Conservation (phyloP, 2,329 filamentous ascomycete genomes). For the Trichophyton rubrum region DNA sequence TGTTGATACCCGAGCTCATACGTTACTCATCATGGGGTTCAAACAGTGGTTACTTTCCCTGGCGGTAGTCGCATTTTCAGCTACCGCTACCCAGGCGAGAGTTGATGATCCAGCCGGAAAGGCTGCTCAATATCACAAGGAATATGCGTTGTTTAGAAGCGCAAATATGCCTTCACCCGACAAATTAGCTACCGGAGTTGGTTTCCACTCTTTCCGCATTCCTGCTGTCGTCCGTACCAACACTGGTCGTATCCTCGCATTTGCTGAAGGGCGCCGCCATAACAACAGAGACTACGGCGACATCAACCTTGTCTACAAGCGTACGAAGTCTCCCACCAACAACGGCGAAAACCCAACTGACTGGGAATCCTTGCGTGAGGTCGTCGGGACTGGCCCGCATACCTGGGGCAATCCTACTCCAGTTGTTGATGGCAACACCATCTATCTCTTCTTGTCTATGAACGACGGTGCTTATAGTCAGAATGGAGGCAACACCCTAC, state of each 20-base stretch:
- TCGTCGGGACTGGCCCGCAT: slow-evolving; percentile 16
- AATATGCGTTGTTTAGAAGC: slow-evolving; percentile 19
- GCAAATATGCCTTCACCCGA: slow-evolving; percentile 19
- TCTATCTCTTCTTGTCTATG: slow-evolving; percentile 23
- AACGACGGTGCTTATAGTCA: slow-evolving; percentile 20
- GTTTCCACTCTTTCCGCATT: slow-evolving; percentile 22
- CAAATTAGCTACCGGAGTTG: slow-evolving; percentile 17
- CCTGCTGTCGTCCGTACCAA: slow-evolving; percentile 18
- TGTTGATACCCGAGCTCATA: not conserved
- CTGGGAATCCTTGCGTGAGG: slow-evolving; percentile 19
- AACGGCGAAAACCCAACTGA: slow-evolving; percentile 15
- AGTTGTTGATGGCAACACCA: slow-evolving; percentile 21
- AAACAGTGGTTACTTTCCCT: slow-evolving; percentile 1
- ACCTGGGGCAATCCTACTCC: slow-evolving; percentile 23
- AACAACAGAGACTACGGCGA: slow-evolving; percentile 20
- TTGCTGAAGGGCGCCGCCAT: slow-evolving; percentile 19
- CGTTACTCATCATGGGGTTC: not conserved
- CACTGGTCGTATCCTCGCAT: slow-evolving; percentile 19
- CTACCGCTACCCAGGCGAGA: not conserved
- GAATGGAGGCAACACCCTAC: slow-evolving; percentile 15
- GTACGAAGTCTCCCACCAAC: slow-evolving; percentile 16
- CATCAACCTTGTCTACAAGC: slow-evolving; percentile 23
- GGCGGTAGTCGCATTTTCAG: not conserved
- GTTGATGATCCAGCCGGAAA: slow-evolving; percentile 7
- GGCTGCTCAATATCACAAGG: slow-evolving; percentile 11